Base-by-base conservation (phyloP, 345 rosid genomes). In the Cardamine resedifolia region DNA sequence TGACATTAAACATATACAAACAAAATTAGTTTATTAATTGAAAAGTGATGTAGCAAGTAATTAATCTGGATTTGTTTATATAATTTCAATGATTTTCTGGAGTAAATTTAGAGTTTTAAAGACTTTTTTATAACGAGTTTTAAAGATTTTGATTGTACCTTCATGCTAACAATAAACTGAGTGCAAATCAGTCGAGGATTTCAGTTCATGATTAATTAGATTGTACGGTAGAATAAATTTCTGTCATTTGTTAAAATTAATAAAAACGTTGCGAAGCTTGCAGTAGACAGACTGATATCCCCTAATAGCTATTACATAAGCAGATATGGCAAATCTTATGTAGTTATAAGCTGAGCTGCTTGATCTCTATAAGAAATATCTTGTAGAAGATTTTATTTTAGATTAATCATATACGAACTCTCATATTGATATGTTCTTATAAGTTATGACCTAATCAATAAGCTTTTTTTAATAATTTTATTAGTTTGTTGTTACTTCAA, bases 331-430 rank as follows among this genome's bases (percentile, higher is more conserved):
- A 60, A 60, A 75, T 60, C 30, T 41, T 41, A 27, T 55, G 30
- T 55, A 73, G 4, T 34, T 24, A 65, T 56, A 56, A 34, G 60
- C 60, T 74, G 19, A 66, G 72, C 49, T 66, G 52, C 39, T 66
- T 66, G 73, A 74, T 51, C 50, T 30, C 57, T 43, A 5, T 38
- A 48, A 45, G 30, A 19, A 20, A 28, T 50, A 66, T 66, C 39
- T 26, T 48, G 26, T 67, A 36, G 28, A 49, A 57, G 52, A 66
- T 49, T 55, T 38, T 58, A 36, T 58, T 56, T 66, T 15, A 30
- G 63, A 66, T 51, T 12, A 30, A 36, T 39, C 26, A 36, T 66
- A 48, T 39, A 67, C 44, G 58, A 66, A 58, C 45, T 53, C 64
- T 19, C 10, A 10, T 70, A 28, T 11, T 30, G 28, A 74, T 74